A percentile compares a stretch with the other conserved stretches of the same genome.
Evolutionary conservation across 1,284 basidiomycete genomes (phyloP).

Genomic region (Exobasidium cylindrosporum): DNA sequence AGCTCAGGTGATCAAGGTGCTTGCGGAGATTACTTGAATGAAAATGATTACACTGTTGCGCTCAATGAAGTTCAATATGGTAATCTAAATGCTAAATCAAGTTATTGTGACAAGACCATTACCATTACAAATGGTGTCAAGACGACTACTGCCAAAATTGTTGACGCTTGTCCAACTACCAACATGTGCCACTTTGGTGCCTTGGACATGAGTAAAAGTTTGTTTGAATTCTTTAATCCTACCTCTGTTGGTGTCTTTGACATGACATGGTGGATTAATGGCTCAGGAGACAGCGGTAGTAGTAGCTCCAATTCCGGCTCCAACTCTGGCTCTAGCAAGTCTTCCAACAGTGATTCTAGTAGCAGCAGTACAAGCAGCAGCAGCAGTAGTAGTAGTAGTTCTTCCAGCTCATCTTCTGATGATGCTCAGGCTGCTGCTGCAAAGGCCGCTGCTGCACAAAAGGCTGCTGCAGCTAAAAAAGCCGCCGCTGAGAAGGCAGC

Average conservation of each 20-base stretch:
- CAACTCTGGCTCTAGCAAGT: background rate
- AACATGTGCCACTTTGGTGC: slow-evolving; percentile 42
- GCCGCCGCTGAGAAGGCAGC: slow-evolving; percentile 12
- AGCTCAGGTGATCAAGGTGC: slow-evolving; percentile 28
- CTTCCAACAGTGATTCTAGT: slow-evolving; percentile 2
- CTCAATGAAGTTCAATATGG: slow-evolving; percentile 36
- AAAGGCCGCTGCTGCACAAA: slow-evolving; percentile 17
- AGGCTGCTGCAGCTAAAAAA: slow-evolving; percentile 18
- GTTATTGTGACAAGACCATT: slow-evolving; percentile 64
- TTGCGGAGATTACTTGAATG: slow-evolving; percentile 27
- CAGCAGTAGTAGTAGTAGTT: background rate
- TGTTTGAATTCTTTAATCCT: slow-evolving; percentile 61
- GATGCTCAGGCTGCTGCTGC: slow-evolving; percentile 17
- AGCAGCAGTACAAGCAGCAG: slow-evolving; percentile 14
- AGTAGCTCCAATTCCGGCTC: background rate
- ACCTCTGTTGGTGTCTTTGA: slow-evolving; percentile 32
- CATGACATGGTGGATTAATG: slow-evolving; percentile 36
- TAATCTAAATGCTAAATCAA: background rate
- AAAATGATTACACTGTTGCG: slow-evolving; percentile 23
- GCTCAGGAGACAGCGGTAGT: background rate
- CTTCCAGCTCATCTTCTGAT: slow-evolving; percentile 3
- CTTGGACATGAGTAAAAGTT: slow-evolving; percentile 71
- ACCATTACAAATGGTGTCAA: slow-evolving; percentile 62
- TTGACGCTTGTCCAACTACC: slow-evolving; percentile 67
- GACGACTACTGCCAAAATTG: slow-evolving; percentile 64